Conservation (phyloP, 345 rosid species). For the Iberis pinnata region DNA sequence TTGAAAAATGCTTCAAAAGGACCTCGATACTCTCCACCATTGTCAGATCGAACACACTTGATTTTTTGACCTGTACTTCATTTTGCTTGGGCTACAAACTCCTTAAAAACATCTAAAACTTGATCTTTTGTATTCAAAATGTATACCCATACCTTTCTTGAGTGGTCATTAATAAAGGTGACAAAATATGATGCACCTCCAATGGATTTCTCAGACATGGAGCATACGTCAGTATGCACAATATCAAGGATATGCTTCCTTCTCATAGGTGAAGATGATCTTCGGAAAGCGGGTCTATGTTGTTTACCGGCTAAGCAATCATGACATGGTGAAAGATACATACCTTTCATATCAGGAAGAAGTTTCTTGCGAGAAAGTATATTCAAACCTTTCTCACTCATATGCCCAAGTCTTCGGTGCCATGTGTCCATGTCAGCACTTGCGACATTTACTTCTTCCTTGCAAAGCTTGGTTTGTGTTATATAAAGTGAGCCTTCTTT, state of each 20-base stretch:
- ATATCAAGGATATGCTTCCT: background rate
- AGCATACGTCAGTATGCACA: background rate
- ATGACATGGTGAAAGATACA: background rate
- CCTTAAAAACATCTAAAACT: background rate
- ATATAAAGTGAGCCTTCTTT: background rate
- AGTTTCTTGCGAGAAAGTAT: background rate
- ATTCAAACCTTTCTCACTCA: background rate
- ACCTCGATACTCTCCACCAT: background rate
- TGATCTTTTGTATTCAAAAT: background rate
- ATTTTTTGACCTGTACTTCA: background rate
- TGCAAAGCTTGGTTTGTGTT: background rate
- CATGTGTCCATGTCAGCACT: background rate
- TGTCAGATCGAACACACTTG: background rate
- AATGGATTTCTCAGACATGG: background rate
- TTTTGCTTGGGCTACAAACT: background rate
- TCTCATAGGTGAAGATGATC: background rate
- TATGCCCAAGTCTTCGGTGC: background rate
- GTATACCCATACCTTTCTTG: background rate
- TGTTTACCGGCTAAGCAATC: conserved; percentile 1
- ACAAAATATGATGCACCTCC: background rate
- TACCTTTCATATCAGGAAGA: background rate
- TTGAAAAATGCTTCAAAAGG: background rate
- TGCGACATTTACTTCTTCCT: background rate
- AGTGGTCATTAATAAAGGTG: background rate
- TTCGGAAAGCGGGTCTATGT: background rate